These are phyloP conservation scores for Penicillium digitatum DNA, from an alignment of 2,329 filamentous ascomycete species.

Conservation along the genomic window DNA sequence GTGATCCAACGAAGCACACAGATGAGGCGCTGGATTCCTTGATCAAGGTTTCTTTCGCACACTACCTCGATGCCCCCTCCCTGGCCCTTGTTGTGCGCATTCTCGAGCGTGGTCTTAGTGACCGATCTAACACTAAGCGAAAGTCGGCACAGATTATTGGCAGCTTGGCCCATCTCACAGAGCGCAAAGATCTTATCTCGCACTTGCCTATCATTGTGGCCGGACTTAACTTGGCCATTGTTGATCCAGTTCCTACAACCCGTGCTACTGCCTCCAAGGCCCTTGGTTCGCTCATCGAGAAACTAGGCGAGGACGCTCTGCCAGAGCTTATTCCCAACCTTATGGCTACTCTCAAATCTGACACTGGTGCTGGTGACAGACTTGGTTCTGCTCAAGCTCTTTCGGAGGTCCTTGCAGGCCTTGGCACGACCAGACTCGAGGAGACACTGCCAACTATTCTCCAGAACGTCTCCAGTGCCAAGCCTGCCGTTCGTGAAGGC, in stretches of 20 bases:
- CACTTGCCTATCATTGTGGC: constrained; percentile 90
- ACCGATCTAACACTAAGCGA: constrained; percentile 89
- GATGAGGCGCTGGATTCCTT: constrained; percentile 89
- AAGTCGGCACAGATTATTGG: constrained; percentile 98
- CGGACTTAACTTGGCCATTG: constrained; percentile 80
- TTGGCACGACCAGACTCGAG: constrained; percentile 87
- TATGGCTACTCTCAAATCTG: constrained; percentile 96
- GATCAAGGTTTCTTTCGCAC: constrained; percentile 97
- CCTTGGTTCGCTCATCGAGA: constrained; percentile 93
- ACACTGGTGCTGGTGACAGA: constrained; percentile 92
- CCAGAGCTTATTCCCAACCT: constrained; percentile 96
- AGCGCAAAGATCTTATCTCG: constrained; percentile 85
- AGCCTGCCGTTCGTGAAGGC: constrained; percentile 85
- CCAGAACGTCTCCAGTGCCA: constrained; percentile 90
- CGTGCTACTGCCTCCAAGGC: constrained; percentile 94
- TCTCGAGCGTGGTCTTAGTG: constrained; percentile 82
- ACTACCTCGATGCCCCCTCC: constrained; percentile 96
- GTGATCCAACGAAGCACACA: constrained; percentile 94
- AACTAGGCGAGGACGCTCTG: constrained; percentile 91
- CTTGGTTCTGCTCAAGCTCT: constrained; percentile 95
- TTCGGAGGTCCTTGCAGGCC: constrained; percentile 88
- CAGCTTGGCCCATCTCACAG: constrained; percentile 92
- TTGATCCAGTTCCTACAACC: constrained; percentile 94
- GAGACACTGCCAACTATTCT: constrained; percentile 94
- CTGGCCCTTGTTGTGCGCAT: constrained; percentile 93